Conservation (phyloP, 805 yeast species). For the Saccharomycopsis sp. region DNA sequence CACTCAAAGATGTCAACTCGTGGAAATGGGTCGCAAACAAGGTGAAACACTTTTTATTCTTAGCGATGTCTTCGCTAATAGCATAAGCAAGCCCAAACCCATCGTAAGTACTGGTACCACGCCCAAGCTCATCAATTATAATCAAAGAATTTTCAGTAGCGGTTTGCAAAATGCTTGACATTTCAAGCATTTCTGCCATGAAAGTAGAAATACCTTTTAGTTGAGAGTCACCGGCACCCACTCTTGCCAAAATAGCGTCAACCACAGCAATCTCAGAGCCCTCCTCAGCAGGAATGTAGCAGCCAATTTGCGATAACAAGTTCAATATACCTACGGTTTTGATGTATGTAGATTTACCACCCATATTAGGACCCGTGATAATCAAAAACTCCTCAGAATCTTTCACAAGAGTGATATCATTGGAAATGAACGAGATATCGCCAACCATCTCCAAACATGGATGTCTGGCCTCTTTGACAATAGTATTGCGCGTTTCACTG, state of each 20-base stretch:
- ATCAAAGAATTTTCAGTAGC: slow-evolving; percentile 76
- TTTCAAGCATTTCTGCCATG: slow-evolving; percentile 94
- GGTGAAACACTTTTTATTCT: slow-evolving; percentile 66
- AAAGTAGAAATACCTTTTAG: slow-evolving; percentile 95
- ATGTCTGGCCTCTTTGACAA: slow-evolving; percentile 75
- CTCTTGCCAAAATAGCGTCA: slow-evolving; percentile 90
- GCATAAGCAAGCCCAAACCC: slow-evolving; percentile 99
- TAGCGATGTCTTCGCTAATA: slow-evolving; percentile 78
- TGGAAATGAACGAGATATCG: slow-evolving; percentile 82
- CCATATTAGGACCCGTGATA: slow-evolving; percentile 97
- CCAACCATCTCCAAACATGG: slow-evolving; percentile 94
- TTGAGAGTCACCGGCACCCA: slow-evolving; percentile 99
- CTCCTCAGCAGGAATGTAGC: slow-evolving; percentile 70
- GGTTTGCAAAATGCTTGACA: slow-evolving; percentile 76
- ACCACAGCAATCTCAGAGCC: slow-evolving; percentile 76
- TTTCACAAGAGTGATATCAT: slow-evolving; percentile 67
- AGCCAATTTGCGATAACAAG: slow-evolving; percentile 82
- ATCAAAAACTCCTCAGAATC: slow-evolving; percentile 62
- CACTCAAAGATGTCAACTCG: slow-evolving; percentile 78
- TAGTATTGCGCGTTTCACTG: slow-evolving; percentile 38
- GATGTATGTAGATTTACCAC: slow-evolving; percentile 92
- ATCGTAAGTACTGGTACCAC: slow-evolving; percentile 82
- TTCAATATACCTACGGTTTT: slow-evolving; percentile 85
- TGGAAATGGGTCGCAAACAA: slow-evolving; percentile 97
- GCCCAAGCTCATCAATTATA: slow-evolving; percentile 90